Evolutionary conservation across 345 rosid genomes (phyloP).

Genomic region (Hevea brasiliensis): DNA sequence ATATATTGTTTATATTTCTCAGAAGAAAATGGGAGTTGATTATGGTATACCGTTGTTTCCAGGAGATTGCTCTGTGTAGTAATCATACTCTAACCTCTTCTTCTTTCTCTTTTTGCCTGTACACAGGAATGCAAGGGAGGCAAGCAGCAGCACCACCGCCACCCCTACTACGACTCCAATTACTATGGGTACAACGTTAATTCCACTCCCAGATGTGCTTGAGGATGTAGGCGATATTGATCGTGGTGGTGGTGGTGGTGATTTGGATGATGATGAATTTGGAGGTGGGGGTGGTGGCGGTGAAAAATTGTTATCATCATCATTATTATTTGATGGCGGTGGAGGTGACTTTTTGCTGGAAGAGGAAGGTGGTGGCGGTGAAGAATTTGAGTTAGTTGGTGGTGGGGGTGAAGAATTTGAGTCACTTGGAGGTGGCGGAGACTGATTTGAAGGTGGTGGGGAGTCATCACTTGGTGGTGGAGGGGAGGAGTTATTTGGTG

Average conservation of each 20-base stretch:
- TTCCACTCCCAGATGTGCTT: background rate
- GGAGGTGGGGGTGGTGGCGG: constrained; percentile 40
- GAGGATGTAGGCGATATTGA: constrained; percentile 23
- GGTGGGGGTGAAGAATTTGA: constrained; percentile 37
- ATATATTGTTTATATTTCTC: too few relatives aligned
- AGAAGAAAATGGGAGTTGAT: background rate
- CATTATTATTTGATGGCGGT: background rate
- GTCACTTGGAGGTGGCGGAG: constrained; percentile 36
- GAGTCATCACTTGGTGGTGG: constrained; percentile 39
- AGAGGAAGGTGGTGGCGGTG: constrained; percentile 13
- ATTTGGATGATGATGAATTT: constrained; percentile 23
- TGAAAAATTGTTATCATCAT: background rate
- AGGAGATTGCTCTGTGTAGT: constrained; percentile 31
- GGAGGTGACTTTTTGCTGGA: background rate
- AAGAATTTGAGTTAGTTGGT: background rate
- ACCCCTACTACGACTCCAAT: constrained; percentile 43
- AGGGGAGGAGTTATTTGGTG: constrained; percentile 5
- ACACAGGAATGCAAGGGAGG: constrained; percentile 37
- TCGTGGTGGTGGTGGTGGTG: constrained; percentile 33
- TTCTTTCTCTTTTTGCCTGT: constrained; percentile 53
- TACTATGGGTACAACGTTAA: constrained; percentile 9
- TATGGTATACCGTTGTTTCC: constrained; percentile 9
- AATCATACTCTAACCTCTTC: constrained; percentile 34
- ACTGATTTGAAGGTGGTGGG: background rate
- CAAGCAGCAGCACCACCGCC: constrained; percentile 43